These are phyloP conservation scores for Tuber indicum DNA, from an alignment of 495 filamentous ascomycete species.

Conservation along the genomic window DNA sequence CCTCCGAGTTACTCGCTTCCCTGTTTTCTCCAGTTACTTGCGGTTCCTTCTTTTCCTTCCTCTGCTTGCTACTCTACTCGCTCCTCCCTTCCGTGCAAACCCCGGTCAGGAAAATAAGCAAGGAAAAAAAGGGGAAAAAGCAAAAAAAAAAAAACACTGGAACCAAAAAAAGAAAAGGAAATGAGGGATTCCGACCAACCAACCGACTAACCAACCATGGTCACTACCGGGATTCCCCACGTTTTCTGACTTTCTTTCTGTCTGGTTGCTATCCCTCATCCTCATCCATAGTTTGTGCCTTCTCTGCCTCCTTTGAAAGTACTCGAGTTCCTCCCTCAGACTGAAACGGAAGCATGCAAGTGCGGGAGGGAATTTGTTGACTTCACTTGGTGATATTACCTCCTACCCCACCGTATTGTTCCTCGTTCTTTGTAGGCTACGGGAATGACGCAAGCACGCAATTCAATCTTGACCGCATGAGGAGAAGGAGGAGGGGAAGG, in stretches of 20 bases:
- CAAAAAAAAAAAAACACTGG: slow-evolving; percentile 9
- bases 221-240: slow-evolving; percentile 2
- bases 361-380: slow-evolving; percentile 5
- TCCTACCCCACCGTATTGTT: not conserved
- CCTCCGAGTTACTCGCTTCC: not conserved
- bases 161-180: not conserved
- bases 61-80: not conserved
- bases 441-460: slow-evolving; percentile 2
- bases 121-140: slow-evolving; percentile 8
- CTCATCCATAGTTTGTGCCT: not conserved
- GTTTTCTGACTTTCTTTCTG: not conserved
- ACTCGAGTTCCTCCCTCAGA: not conserved
- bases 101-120: not conserved
- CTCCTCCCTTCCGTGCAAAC: not conserved
- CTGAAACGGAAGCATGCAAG: slow-evolving; percentile 4
- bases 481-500: not conserved
- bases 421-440: not conserved
- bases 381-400: slow-evolving; percentile 1
- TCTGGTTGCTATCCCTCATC: not conserved
- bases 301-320: not conserved
- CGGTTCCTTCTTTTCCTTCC: not conserved
- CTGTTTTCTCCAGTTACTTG: not conserved
- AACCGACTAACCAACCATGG: slow-evolving; percentile 1
- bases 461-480: slow-evolving; percentile 4
- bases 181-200: not conserved